These are phyloP conservation scores for Ajuga chamaepitys DNA, from an alignment of 257 asterid species.

Conservation along the genomic window DNA sequence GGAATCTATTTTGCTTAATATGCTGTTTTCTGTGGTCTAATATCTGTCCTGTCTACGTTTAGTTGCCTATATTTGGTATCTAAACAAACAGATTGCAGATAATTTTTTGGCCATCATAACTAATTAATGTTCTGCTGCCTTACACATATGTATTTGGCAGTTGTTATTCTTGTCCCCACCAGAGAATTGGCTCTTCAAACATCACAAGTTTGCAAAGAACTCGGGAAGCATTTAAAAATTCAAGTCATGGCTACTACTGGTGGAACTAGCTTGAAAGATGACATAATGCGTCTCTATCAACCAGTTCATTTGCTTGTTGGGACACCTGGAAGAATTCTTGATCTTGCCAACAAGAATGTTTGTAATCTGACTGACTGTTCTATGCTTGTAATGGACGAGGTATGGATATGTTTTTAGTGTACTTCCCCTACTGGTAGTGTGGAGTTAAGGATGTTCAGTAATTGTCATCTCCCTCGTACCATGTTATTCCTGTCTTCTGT, in stretches of 20 bases:
- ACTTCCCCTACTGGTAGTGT: not conserved
- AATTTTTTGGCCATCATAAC: not conserved
- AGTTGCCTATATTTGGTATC: not conserved
- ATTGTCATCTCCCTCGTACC: not conserved
- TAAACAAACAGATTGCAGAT: not conserved
- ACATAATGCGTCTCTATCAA: conserved; percentile 85
- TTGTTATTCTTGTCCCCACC: conserved; percentile 76
- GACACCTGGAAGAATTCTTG: conserved; percentile 90
- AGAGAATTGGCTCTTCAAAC: conserved; percentile 90
- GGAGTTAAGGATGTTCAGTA: not conserved
- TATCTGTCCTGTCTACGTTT: not conserved
- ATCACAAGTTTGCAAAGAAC: conserved; percentile 86
- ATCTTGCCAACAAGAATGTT: conserved; percentile 65
- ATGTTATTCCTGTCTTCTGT: not conserved
- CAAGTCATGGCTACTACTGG: conserved; percentile 87
- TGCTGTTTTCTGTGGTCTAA: not conserved
- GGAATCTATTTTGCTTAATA: not conserved
- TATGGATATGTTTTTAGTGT: conserved; percentile 9
- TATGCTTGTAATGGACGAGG: conserved; percentile 87
- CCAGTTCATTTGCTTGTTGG: conserved; percentile 95
- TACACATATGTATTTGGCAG: conserved; percentile 32
- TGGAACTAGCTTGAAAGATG: conserved; percentile 87
- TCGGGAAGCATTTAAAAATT: conserved; percentile 70
- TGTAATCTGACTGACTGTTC: conserved; percentile 56
- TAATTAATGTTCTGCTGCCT: not conserved